Base-by-base conservation (phyloP, 495 filamentous ascomycete species). In the Tuber melanosporum region DNA sequence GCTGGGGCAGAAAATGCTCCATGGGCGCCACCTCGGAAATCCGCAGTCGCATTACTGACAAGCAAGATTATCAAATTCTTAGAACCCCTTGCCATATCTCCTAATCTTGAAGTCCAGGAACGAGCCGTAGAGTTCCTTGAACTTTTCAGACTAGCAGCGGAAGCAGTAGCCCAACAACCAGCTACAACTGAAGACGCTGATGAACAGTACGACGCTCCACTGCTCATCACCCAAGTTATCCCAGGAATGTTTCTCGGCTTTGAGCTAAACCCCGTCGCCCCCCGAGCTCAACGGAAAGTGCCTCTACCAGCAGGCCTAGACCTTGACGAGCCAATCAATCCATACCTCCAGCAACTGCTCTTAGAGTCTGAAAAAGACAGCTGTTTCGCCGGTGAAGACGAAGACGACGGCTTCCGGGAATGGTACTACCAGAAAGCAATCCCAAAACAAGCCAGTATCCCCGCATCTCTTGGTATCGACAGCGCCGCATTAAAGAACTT, bases 91-190 rank as follows among this genome's bases (percentile, higher is more conserved):
- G 87, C 90, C 0, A 88, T 89, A 7, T 94, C 97, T 82, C 93
- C 96, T 0, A 91, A 90, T 79, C 86, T 99, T 15, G 95, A 98
- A 81, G 93, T 98, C n/a, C 95, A 99, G 84, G 95, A 98, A 84
- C 89, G 96, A 71, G 91, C 94, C 12, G 94, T 97, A 22, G 95
- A 97, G 81, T 96, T 95, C 80, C 87, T 92, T 3, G 95, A 99
- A 81, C 87, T 98, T 7, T 89, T 98, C 79, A 92, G 93, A 70
- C 86, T 99, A 66, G 92, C 92, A 19, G 88, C 89, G 1, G 95
- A 99, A 85, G 92, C 95, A 39, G 88, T 91, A 9, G 86, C 87
- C 8, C 88, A 88, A n/a, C 91, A 92, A 71, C 85, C 87, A 5
- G 84, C 88, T n/a, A 87, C 86, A 5, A 86, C 57, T 4, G 77